Percentiles rank a stretch among this genome's conserved stretches.
Evolutionary conservation across 2,329 filamentous ascomycete species (phyloP).

Genomic region (Penicillium crustosum): DNA sequence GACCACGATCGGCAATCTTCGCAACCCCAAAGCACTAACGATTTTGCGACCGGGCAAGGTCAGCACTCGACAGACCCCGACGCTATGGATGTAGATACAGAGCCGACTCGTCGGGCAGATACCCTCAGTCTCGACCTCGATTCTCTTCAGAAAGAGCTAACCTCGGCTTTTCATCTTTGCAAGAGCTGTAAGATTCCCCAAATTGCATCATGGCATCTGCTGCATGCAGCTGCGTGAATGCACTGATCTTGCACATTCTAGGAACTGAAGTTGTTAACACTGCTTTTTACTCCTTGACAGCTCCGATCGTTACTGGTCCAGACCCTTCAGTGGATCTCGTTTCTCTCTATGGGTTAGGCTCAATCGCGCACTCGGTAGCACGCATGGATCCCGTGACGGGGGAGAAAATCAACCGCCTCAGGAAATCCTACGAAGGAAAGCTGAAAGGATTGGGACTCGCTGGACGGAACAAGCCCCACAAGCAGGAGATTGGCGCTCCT

Average conservation of each 20-base stretch:
- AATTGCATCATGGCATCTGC: conserved; percentile 41
- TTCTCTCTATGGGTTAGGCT: conserved; percentile 57
- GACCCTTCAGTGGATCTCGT: conserved; percentile 60
- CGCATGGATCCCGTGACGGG: conserved; percentile 61
- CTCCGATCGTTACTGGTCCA: conserved; percentile 53
- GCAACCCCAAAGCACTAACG: conserved; percentile 17
- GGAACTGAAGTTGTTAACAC: conserved; percentile 46
- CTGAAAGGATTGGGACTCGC: conserved; percentile 49
- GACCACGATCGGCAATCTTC: conserved; percentile 37
- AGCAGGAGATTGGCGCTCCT: conserved; percentile 42
- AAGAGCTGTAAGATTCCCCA: conserved; percentile 51
- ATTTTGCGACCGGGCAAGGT: conserved; percentile 24
- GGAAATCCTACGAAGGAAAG: conserved; percentile 56
- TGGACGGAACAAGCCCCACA: conserved; percentile 51
- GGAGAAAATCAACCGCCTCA: conserved; percentile 63
- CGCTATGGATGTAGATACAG: conserved; percentile 44
- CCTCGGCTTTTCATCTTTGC: conserved; percentile 50
- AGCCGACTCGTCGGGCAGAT: conserved; percentile 21
- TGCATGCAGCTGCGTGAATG: conserved; percentile 30
- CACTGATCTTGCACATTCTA: conserved; percentile 27
- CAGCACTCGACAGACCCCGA: conserved; percentile 26
- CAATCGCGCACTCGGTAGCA: conserved; percentile 58
- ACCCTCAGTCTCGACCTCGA: conserved; percentile 39
- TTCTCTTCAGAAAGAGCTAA: conserved; percentile 48
- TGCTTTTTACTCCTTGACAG: conserved; percentile 37